Evolutionary conservation across 225 moss, liverwort and hornwort species (phyloP), one percentile per base, ranked within the genome.

Genomic region (Marchantia polymorpha): DNA sequence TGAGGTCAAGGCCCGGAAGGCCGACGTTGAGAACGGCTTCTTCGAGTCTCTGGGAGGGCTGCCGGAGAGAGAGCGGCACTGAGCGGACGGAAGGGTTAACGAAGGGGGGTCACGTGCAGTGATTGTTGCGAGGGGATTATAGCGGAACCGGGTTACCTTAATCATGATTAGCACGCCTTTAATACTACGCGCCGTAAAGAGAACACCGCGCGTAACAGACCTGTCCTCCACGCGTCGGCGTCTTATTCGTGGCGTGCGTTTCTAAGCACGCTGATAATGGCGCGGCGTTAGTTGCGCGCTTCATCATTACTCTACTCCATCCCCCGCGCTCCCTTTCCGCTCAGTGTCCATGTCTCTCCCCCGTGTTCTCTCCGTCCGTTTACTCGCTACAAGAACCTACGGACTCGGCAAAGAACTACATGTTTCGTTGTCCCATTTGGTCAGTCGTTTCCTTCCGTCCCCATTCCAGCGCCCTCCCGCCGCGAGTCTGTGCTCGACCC

Each of bases 201-300:
- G 78, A 72, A 54, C 58, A 72, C 20, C 71, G 71, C 31, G 72
- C 58, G 79, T 80, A 72, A 80, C 79, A 80, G 58, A 64, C 69
- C 79, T 25, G 30, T 39, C 20, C 20, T 26, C 54, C 79, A 80
- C 79, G 58, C 59, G 79, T 56, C 79, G 22, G 30, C 8, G 1
- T 55, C 7, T 12, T 48, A 80, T 72, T 71, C 10, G 79, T 17
- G 58, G 71, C 71, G 1, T 71, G 72, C 15, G 56, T 47, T 80
- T 46, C 79, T 80, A 72, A 80, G 79, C 79, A 71, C 29, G 58
- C 56, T 76, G 79, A 79, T 79, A 69, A 79, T 79, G 79, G 79
- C 79, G 79, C 79, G 79, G 79, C 69, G 69, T 79, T 79, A 66
- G 79, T 69, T 79, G 78, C 78, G 78, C 65, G 78, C 15, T 68